Evolutionary conservation across 1,284 basidiomycete species (phyloP).

Genomic region (Tremellales sp.): DNA sequence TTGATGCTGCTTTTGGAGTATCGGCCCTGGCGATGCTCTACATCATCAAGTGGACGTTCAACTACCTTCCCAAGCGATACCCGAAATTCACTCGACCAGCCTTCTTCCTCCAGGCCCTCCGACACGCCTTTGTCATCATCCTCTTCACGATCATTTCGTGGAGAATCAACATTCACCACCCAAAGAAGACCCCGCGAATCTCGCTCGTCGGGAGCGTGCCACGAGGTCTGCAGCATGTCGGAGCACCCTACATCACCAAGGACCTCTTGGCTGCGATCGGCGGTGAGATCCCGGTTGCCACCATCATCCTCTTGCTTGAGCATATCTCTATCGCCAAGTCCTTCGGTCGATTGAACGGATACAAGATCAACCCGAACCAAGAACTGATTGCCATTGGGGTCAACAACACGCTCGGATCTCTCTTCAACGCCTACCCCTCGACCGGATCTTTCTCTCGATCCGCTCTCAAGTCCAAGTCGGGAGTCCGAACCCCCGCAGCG

Average conservation of each 20-base stretch:
- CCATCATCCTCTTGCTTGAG: constrained; percentile 90
- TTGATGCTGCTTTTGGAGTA: constrained; percentile 89
- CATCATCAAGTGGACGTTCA: constrained; percentile 64
- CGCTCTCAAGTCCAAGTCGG: constrained; percentile 91
- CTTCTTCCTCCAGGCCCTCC: constrained; percentile 79
- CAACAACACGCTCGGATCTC: constrained; percentile 62
- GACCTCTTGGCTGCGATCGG: constrained; percentile 67
- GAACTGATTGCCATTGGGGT: constrained; percentile 97
- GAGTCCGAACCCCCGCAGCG: constrained; percentile 88
- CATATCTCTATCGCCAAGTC: constrained; percentile 96
- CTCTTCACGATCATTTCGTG: constrained; percentile 79
- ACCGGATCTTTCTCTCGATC: constrained; percentile 98
- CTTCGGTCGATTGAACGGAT: constrained; percentile 92
- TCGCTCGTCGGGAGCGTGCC: constrained; percentile 80
- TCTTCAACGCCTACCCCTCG: constrained; percentile 89
- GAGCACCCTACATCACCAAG: constrained; percentile 63
- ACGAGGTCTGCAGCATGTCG: constrained; percentile 73
- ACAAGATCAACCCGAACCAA: constrained; percentile 97
- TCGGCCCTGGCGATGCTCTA: constrained; percentile 64
- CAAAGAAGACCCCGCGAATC: constrained; percentile 66
- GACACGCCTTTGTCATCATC: constrained; percentile 83
- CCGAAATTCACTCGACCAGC: constrained; percentile 70
- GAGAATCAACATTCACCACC: constrained; percentile 67
- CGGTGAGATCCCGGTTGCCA: constrained; percentile 80
- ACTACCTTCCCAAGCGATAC: constrained; percentile 59